phyloP scores from a whole-genome alignment of 2,329 filamentous ascomycete genomes.

The Sporothrix pallida region DNA sequence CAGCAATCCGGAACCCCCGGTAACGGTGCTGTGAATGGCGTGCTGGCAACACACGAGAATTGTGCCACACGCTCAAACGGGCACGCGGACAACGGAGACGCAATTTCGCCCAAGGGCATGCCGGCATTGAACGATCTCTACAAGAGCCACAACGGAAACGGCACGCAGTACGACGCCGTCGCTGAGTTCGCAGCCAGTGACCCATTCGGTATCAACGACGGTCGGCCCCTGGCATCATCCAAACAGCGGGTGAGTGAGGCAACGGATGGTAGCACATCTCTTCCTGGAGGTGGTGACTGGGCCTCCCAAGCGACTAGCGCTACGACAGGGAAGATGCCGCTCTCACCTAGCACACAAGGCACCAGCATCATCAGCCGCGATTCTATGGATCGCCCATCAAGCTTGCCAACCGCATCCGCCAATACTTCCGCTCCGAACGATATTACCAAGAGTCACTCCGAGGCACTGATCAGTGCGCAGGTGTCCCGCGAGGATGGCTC shows the following conservation, averaged over 20 bases:
- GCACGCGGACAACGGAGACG: not conserved
- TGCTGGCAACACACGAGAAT: not conserved
- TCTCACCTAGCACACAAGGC: slow-evolving; percentile 69
- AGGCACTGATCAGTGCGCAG: slow-evolving; percentile 40
- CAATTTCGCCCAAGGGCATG: slow-evolving; percentile 42
- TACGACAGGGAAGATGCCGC: slow-evolving; percentile 67
- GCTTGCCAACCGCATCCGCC: slow-evolving; percentile 46
- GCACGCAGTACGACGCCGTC: slow-evolving; percentile 54
- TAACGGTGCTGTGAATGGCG: not conserved
- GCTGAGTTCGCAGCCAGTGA: slow-evolving; percentile 58
- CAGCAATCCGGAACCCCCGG: slow-evolving; percentile 33
- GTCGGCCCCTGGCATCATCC: slow-evolving; percentile 48
- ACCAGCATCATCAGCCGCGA: slow-evolving; percentile 69
- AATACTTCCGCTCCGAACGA: slow-evolving; percentile 46
- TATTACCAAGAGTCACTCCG: slow-evolving; percentile 42
- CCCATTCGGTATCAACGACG: slow-evolving; percentile 53
- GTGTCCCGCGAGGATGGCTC: slow-evolving; percentile 47
- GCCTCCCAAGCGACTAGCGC: slow-evolving; percentile 67
- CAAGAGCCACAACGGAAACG: slow-evolving; percentile 52
- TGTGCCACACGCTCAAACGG: not conserved
- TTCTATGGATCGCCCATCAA: slow-evolving; percentile 57
- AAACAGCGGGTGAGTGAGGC: slow-evolving; percentile 66
- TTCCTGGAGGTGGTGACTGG: slow-evolving; percentile 63
- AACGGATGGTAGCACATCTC: slow-evolving; percentile 64
- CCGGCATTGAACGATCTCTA: slow-evolving; percentile 47